Conservation (phyloP, 108 stramenopile species). For the Pseudonitzschia pungens region DNA sequence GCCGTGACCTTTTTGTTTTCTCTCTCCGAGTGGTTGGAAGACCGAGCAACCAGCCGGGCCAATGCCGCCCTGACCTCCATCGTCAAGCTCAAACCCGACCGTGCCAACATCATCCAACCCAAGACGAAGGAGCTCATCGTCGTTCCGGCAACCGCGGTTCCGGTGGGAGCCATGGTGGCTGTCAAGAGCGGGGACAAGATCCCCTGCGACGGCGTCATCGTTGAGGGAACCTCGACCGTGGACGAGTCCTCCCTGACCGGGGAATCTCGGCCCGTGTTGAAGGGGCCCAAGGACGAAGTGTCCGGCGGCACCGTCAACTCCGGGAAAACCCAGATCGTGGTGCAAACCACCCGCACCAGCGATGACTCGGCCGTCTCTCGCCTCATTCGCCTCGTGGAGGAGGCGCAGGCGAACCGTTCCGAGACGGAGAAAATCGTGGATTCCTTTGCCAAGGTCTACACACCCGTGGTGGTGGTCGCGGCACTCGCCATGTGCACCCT, state of each 20-base stretch:
- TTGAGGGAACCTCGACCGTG: conserved; percentile 63
- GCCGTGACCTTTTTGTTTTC: conserved; percentile 80
- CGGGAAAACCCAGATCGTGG: conserved; percentile 64
- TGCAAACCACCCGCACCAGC: conserved; percentile 69
- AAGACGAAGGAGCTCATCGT: conserved; percentile 53
- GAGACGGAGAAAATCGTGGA: conserved; percentile 89
- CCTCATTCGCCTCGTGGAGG: conserved; percentile 77
- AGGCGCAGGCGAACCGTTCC: conserved; percentile 80
- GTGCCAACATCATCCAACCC: conserved; percentile 71
- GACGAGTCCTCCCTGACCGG: conserved; percentile 67
- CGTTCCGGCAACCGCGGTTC: conserved; percentile 62
- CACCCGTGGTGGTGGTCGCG: conserved; percentile 73
- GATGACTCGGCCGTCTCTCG: conserved; percentile 81
- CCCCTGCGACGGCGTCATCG: conserved; percentile 89
- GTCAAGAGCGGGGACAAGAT: conserved; percentile 89
- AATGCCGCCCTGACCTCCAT: conserved; percentile 75
- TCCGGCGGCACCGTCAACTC: conserved; percentile 85
- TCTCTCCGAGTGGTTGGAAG: conserved; percentile 74
- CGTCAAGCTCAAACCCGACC: conserved; percentile 65
- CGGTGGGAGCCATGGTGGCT: conserved; percentile 77
- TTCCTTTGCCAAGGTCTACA: conserved; percentile 82
- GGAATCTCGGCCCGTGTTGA: conserved; percentile 76
- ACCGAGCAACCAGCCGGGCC: conserved; percentile 61
- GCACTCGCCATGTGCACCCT: conserved; percentile 77
- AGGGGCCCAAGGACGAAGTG: conserved; percentile 62